Base-by-base conservation (phyloP, 2,329 filamentous ascomycete genomes). In the Teratosphaeria zuluensis region DNA sequence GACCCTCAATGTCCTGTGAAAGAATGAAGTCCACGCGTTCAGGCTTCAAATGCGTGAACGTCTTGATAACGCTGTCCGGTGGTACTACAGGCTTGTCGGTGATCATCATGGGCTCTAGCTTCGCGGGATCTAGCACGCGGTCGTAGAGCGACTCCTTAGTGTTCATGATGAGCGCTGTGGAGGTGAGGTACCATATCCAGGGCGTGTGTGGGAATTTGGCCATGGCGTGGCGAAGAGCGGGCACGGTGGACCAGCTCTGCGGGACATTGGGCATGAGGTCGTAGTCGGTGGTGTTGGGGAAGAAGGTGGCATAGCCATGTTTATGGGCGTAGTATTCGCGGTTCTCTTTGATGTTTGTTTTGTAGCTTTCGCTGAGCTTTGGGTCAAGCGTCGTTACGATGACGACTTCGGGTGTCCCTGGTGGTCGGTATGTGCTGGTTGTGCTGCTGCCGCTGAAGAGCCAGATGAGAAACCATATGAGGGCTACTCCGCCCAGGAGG, bases 31-130 rank as follows among this genome's bases (percentile, higher is more conserved):
- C 89, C 51, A 95, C 85, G 58, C 91, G 83, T 52, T 88, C 80
- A 38, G 85, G 86, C 62, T 84, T 85, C n/a, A 96, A 78, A 69
- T 95, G 87, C 16, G 82, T 78, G 71, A 95, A 96, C 0, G 95
- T 97, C 78, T 89, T 92, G 76, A 99, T 97, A 67, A 99, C 92
- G 75, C 90, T 95, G 75, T 96, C 90, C 0, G 95, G 94, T 1
- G 92, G 94, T 8, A 97, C 92, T 55, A 99, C 85, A 5, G 94
- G 84, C 57, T 86, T 81, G 72, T 96, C 89, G 71, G 85, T 88
- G 66, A 94, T 83, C 90, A 97, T 96, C 58, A 89, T 72, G 24
- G 78, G 79, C 68, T 95, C 88, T 54, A 99, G 80, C 58, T 79
- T 83, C 56, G 78, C 77, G 11, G 84, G 76, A 11, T 84, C 78